phyloP scores from a whole-genome alignment of 257 asterid species.

The Fraxinus quadrangulata region DNA sequence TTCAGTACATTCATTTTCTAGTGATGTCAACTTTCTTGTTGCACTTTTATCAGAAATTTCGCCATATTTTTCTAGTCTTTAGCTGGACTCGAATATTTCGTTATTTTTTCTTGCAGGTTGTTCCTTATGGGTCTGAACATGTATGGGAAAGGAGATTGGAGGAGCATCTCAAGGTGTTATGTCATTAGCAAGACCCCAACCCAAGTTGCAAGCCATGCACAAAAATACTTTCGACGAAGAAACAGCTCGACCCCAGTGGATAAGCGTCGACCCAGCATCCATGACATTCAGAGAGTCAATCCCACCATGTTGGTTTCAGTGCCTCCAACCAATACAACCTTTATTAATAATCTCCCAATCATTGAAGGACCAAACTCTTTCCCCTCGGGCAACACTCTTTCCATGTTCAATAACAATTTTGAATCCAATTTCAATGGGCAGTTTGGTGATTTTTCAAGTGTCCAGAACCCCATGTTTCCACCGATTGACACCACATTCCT shows the following conservation, averaged over 20 bases:
- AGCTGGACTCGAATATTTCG: background rate
- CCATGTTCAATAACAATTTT: background rate
- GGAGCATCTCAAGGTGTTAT: constrained; percentile 48
- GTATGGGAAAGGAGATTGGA: constrained; percentile 56
- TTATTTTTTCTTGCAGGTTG: constrained; percentile 23
- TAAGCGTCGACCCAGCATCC: constrained; percentile 57
- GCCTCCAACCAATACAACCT: background rate
- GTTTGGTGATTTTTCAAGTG: background rate
- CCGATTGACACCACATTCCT: background rate
- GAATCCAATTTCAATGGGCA: background rate
- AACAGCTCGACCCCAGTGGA: constrained; percentile 31
- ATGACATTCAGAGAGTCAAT: constrained; percentile 38
- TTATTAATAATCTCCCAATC: background rate
- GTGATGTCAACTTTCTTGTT: constrained; percentile 4
- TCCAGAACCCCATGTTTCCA: background rate
- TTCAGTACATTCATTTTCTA: background rate
- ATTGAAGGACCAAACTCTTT: background rate
- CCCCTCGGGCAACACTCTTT: background rate
- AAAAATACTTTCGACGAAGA: constrained; percentile 43
- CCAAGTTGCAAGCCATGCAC: constrained; percentile 61
- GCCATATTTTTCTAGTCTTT: background rate
- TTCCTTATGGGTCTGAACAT: constrained; percentile 47
- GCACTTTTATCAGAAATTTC: background rate
- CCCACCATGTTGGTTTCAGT: background rate
- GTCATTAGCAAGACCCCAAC: constrained; percentile 42